Evolutionary conservation across 2,329 filamentous ascomycete species (phyloP).

Genomic region (Pyricularia sp.): DNA sequence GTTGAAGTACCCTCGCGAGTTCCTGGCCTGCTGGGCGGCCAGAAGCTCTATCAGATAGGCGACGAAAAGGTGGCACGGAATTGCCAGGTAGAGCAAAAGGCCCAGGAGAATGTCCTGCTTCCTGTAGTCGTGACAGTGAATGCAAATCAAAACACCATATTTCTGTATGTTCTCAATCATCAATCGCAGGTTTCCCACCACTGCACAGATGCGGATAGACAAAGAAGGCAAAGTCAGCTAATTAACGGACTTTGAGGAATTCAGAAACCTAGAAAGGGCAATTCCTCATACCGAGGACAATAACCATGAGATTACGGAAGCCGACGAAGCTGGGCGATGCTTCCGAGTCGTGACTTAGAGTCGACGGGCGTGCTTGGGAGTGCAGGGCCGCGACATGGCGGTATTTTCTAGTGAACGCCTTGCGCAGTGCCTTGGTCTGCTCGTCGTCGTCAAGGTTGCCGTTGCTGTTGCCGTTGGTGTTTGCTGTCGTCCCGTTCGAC

Average conservation of each 20-base stretch:
- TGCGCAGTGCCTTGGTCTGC: conserved; percentile 20
- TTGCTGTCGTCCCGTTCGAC: conserved; percentile 15
- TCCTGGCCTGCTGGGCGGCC: conserved; percentile 70
- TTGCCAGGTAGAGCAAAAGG: conserved; percentile 70
- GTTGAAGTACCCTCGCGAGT: conserved; percentile 34
- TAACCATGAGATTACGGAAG: conserved; percentile 92
- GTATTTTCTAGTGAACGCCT: conserved; percentile 56
- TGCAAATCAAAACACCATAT: conserved; percentile 92
- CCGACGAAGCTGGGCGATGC: conserved; percentile 77
- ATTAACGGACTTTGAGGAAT: neutral
- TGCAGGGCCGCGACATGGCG: conserved; percentile 88
- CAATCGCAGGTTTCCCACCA: conserved; percentile 86
- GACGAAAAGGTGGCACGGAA: conserved; percentile 82
- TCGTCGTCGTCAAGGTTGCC: conserved; percentile 6
- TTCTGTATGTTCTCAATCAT: conserved; percentile 98
- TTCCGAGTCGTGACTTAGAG: conserved; percentile 74
- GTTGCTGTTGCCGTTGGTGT: conserved; percentile 5
- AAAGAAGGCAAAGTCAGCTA: conserved; percentile 1
- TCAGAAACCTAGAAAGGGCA: neutral
- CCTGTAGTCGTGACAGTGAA: conserved; percentile 82
- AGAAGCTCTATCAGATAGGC: conserved; percentile 84
- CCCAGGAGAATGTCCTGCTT: conserved; percentile 69
- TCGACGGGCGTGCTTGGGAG: conserved; percentile 60
- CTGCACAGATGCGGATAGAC: conserved; percentile 28
- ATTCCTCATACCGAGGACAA: conserved; percentile 62